Conservation (phyloP, 305 asterid genomes). For the Fraxinus angustifolia region DNA sequence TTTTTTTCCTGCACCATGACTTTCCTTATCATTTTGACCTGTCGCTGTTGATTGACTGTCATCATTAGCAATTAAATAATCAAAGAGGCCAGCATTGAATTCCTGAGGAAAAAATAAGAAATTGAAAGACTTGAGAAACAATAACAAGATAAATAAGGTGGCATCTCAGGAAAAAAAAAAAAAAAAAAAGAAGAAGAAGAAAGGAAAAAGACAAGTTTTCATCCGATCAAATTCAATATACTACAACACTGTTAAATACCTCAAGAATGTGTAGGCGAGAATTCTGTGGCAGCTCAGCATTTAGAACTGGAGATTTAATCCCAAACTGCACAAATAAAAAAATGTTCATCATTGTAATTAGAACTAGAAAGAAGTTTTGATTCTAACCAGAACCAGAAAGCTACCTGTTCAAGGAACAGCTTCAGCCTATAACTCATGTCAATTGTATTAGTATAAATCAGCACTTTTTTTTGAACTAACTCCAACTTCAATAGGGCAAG, state of each 20-base stretch:
- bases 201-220: neutral
- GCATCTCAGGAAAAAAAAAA: neutral
- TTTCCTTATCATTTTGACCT: constrained; percentile 42
- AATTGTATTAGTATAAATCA: constrained; percentile 78
- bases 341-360: constrained; percentile 14
- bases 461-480: constrained; percentile 79
- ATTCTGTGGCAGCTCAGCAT: constrained; percentile 93
- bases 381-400: neutral
- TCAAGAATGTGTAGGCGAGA: constrained; percentile 89
- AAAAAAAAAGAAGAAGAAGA: neutral
- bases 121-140: neutral
- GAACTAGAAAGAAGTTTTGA: neutral
- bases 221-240: constrained; percentile 12
- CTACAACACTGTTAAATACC: constrained; percentile 34
- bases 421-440: constrained; percentile 83
- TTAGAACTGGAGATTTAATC: constrained; percentile 80
- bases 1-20: constrained; percentile 40
- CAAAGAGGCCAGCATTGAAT: constrained; percentile 92
- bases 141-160: constrained; percentile 7
- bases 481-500: constrained; percentile 79
- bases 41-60: constrained; percentile 48
- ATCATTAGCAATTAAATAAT: constrained; percentile 84
- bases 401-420: constrained; percentile 85
- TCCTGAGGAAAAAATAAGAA: constrained; percentile 37
- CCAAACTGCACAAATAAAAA: constrained; percentile 65